Base-by-base conservation (phyloP, 495 filamentous ascomycete genomes). In the Trichoderma virens region DNA sequence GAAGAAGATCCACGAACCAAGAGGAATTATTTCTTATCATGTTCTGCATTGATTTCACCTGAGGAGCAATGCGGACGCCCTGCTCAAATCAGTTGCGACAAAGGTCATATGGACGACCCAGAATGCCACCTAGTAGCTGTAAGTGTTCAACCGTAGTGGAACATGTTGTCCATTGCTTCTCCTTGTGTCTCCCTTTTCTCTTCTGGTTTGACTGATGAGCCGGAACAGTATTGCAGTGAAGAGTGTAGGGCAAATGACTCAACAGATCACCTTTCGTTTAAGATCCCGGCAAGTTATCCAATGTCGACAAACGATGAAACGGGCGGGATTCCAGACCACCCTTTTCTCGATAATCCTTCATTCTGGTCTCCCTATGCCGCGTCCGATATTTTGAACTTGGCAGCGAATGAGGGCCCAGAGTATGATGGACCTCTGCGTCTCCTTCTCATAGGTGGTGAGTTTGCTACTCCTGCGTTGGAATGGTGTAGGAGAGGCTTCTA, bases 341-440 rank as follows among this genome's bases (percentile, higher is more conserved):
- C 51, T 18, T 9, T 30, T 8, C 5, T 16, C 4, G 51, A 56
- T 30, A 30, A 0, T 35, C 30, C 7, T 0, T 7, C 9, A 0
- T 61, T 61, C 3, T 61, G 60, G 60, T 16, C 31, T 11, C 35
- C 35, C 8, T 23, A 35, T 35, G 32, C 60, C 14, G 60, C 60
- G 60, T 20, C 60, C 2, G 60, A 61, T 30, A 16, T 61, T 27
- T 35, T 61, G 20, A 61, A 61, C 18, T 13, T 61, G 32, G 23
- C 6, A 25, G 31, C 4, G 1, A 61, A 61, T 25, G 60, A 61
- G 60, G 60, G 60, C 7, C 11, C 23, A 35, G 30, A 61, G 20
- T 61, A 61, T 25, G 20, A 25, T 9, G 60, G 60, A 2, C n/a
- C 13, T 11, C 28, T 61, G 13, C 9, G 60, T 5, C 2, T 61